Base-by-base conservation (phyloP, 176 grass and related monocot genomes). In the Zea luxurians region DNA sequence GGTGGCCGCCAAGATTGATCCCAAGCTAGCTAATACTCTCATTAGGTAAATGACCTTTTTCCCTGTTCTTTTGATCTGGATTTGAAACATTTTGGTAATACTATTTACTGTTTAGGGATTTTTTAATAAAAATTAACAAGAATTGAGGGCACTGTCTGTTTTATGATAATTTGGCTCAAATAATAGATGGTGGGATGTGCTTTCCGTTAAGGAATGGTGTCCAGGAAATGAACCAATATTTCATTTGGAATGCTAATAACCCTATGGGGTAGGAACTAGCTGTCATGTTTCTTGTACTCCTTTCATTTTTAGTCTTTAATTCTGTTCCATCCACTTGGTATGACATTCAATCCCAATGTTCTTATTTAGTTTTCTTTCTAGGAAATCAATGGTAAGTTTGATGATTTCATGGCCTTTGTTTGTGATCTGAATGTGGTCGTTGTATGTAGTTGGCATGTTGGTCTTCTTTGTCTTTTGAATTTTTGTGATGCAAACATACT, bases 1-100 rank as follows among this genome's bases (percentile, higher is more conserved):
- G 20, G 38, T 88, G n/a, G 76, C 64, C 3, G 71, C 86, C 21
- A 84, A 75, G 13, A 88, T 88, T 64, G 81, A 71, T 15, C 64
- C 86, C 6, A 80, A 84, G 57, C 13, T 58, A 75, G 82, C 86
- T 18, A 88, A 76, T 13, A 5, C 13, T 75, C 86, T 88, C 10
- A 84, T 88, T 17, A 80, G 86, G 86, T 88, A 84, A 55, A 73
- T 0, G 46, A 16, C 10, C 59, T 72, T 44, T 54, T 4, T 48
- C n/a, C 6, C 3, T 66, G 15, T 52, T 69, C 50, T 37, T 76
- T 75, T 79, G 5, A 53, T 48, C 21, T 36, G 35, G 17, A 48
- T 67, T 47, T 37, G 17, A 10, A 13, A 36, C 27, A 46, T 66
- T 37, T 34, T 18, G 6, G 42, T 8, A 5, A 43, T 64, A 12